Conservation (phyloP, 73 alveolate genomes). For the Paraurostyla sp. region DNA sequence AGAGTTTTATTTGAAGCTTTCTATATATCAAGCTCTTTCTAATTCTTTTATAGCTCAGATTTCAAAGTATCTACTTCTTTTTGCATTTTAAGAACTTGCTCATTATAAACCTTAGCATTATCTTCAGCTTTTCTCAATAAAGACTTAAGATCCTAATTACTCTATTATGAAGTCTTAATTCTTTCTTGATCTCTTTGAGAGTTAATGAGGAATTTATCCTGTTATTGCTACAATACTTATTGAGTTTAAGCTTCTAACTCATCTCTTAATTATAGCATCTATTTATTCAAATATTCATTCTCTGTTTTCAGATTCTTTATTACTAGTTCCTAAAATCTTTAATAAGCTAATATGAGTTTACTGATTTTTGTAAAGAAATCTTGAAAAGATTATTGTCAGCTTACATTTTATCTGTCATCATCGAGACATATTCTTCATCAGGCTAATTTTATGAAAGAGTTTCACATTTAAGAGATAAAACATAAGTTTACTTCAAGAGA, state of each 20-base stretch:
- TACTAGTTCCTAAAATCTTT: not conserved
- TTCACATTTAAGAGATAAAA: not conserved
- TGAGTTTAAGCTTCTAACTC: conserved; percentile 1
- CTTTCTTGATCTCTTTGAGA: conserved; percentile 11
- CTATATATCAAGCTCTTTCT: not conserved
- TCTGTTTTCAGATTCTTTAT: conserved; percentile 30
- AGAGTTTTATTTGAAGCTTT: not conserved
- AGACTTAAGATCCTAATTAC: not conserved
- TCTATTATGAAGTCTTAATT: not conserved
- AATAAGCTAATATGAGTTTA: not conserved
- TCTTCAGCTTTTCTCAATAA: not conserved
- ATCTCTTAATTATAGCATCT: not conserved
- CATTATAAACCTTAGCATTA: not conserved
- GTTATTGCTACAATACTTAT: not conserved
- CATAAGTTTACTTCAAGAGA: not conserved
- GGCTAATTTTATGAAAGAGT: not conserved
- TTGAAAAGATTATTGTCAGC: conserved; percentile 43
- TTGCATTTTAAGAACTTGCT: not conserved
- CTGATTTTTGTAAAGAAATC: conserved; percentile 26
- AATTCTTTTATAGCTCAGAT: not conserved
- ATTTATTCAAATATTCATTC: not conserved
- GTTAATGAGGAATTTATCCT: not conserved
- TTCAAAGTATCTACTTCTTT: not conserved
- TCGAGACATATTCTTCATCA: not conserved
- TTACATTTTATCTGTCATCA: conserved; percentile 20